Evolutionary conservation across 345 rosid genomes (phyloP), one percentile per base, ranked within the genome.

Genomic region (Eucalyptus guilfoylei): DNA sequence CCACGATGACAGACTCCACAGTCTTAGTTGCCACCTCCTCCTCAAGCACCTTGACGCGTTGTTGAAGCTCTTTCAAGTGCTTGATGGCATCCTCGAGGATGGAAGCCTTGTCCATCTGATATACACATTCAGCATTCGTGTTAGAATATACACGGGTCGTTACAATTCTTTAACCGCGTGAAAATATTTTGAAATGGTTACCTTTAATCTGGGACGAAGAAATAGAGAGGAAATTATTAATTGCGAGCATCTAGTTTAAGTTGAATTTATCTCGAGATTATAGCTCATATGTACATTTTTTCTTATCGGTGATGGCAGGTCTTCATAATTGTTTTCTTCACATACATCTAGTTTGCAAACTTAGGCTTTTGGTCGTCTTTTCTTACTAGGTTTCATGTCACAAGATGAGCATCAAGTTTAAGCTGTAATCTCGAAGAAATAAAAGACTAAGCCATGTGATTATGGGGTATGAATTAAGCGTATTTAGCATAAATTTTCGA

Each of bases 81-180:
- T 94, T 93, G 60, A 93, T 93, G 10, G 98, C 94, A 5, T 95
- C 95, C 87, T 92, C 97, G 60, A 97, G 96, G 76, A 97, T 90
- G 10, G 99, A 93, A 32, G 96, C 91, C 91, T 95, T 97, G 90
- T 96, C 99, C 87, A 92, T 92, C 98, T 97, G 91, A 10, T 50
- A 80, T 44, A 14, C 9, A 37, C n/a, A 32, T 24, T 49, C 7
- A 37, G 2, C 14, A 69, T 47, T 34, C 7, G 23, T 6, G 23
- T 32, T 19, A 6, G n/a, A 3, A 44, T 23, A 80, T 3, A 42
- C 6, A 23, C 1, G 0, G 45, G 11, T 21, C 7, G 2, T 52
- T 1, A 24, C 26, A 21, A 50, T 14, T 28, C 28, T 17, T n/a
- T 76, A 76, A 76, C 2, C 5, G 11, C 5, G 45, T 2, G 83